Conservation (phyloP, 345 rosid species). For the Draba incana region DNA sequence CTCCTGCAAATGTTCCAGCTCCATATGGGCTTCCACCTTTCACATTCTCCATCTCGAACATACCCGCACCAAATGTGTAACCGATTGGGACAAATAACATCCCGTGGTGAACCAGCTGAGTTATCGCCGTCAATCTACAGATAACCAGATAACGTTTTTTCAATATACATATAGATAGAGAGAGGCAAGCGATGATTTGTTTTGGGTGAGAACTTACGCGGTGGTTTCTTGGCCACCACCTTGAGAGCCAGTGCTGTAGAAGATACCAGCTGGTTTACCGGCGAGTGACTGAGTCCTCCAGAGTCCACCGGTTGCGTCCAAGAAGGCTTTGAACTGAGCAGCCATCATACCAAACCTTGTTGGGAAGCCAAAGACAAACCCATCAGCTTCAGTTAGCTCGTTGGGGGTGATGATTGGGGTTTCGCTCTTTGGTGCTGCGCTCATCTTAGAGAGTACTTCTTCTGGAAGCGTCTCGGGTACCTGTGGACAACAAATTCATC, state of each 20-base stretch:
- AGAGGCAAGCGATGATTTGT: constrained; percentile 6
- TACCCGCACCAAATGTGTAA: constrained; percentile 95
- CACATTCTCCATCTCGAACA: constrained; percentile 93
- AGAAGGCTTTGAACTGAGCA: constrained; percentile 95
- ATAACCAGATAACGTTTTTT: constrained; percentile 6
- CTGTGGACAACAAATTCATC: constrained; percentile 43
- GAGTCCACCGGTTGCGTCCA: constrained; percentile 92
- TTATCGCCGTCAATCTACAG: constrained; percentile 84
- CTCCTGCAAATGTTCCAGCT: constrained; percentile 92
- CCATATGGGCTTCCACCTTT: constrained; percentile 98
- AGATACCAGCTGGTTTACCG: constrained; percentile 95
- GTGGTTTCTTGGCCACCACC: constrained; percentile 99
- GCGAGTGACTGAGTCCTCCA: constrained; percentile 97
- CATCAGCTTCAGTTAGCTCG: constrained; percentile 91
- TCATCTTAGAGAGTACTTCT: constrained; percentile 82
- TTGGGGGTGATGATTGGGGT: constrained; percentile 71
- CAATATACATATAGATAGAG: background rate
- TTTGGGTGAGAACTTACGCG: constrained; percentile 57
- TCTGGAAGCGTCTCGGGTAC: constrained; percentile 90
- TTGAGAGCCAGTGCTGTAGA: constrained; percentile 97
- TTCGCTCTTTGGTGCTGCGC: constrained; percentile 89
- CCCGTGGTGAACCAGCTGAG: constrained; percentile 97
- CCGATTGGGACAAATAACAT: constrained; percentile 93
- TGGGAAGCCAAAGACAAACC: constrained; percentile 88
- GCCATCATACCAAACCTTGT: constrained; percentile 99